Base-by-base conservation (phyloP, 129 eudicot species). In the Glebionis coronaria region DNA sequence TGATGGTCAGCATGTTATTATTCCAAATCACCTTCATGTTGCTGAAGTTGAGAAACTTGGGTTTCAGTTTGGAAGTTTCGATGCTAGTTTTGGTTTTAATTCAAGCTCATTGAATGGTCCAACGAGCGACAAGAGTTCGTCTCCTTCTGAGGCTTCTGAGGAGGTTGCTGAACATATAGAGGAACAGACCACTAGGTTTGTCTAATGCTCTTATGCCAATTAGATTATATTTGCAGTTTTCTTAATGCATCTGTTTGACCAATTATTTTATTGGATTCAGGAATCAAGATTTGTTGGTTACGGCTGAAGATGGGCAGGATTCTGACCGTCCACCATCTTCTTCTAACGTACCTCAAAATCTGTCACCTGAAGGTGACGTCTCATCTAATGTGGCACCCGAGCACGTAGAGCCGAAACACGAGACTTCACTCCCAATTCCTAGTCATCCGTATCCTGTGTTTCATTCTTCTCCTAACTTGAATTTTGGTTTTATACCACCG, bases 1-100 rank as follows among this genome's bases (percentile, higher is more conserved):
- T 59, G 88, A 78, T 49, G 72, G 74, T 52, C 86, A 73, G 56
- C 90, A 88, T 77, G 97, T 91, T 67, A 81, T 91, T 52, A 88
- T 91, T 56, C 97, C 97, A 3, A 80, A 79, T 68, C 97, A 91
- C 65, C 85, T 91, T 44, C 96, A 85, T 81, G 95, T 91, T 27
- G 96, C 97, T 15, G 96, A 88, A 64, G 81, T 78, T 73, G 88
- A 81, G 42, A 88, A 86, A 72, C 79, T 89, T 55, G 87, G 96
- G 63, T 86, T 91, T 55, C 80, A 84, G 65, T 91, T 91, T 83
- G 97, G 96, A 73, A 91, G 97, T 70, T 91, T 91, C 79, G 97
- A 85, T 78, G 86, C 91, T 61, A 79, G 62, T 81, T 84, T 87
- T 65, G 84, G 81, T 29, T 47, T 81, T 20, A 72, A 75, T 63